phyloP scores from a whole-genome alignment of 768 basidiomycete species.

The Strobilomyces echinocephalus region DNA sequence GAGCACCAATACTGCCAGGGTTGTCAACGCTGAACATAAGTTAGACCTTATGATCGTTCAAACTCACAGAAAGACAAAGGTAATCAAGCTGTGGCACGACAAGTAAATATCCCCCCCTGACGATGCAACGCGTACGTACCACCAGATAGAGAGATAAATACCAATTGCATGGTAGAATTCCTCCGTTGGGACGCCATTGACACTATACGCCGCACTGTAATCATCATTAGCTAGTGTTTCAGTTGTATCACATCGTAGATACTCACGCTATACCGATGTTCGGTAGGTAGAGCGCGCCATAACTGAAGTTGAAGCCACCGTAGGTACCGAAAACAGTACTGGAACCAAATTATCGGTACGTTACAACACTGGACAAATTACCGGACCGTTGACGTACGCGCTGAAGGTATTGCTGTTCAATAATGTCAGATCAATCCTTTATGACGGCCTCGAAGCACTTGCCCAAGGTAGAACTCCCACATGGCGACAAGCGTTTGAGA shows the following conservation, averaged over 20 bases:
- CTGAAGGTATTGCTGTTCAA: constrained; percentile 24
- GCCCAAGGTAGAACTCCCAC: constrained; percentile 32
- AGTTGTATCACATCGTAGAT: no score
- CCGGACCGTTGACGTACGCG: constrained; percentile 15
- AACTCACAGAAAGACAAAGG: constrained; percentile 23
- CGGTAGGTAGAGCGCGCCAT: constrained; percentile 26
- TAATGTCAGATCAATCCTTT: constrained; percentile 4
- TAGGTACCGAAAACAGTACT: constrained; percentile 28
- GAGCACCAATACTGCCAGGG: constrained; percentile 19
- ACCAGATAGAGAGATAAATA: constrained; percentile 27
- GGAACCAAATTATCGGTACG: not conserved
- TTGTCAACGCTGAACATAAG: not conserved
- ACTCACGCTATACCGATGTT: constrained; percentile 25
- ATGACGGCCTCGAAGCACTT: not conserved
- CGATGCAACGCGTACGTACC: constrained; percentile 7
- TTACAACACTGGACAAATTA: not conserved
- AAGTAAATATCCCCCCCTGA: not conserved
- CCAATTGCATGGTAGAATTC: constrained; percentile 25
- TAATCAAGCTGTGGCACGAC: constrained; percentile 16
- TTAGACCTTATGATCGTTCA: not conserved
- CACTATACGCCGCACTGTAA: constrained; percentile 23
- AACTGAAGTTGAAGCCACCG: constrained; percentile 28
- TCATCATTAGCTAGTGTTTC: not conserved
- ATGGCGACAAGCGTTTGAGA: constrained; percentile 28
- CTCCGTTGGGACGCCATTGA: constrained; percentile 19